These are phyloP conservation scores for Aureobasidium pullulans DNA, from an alignment of 2,329 filamentous ascomycete genomes.

Conservation along the genomic window DNA sequence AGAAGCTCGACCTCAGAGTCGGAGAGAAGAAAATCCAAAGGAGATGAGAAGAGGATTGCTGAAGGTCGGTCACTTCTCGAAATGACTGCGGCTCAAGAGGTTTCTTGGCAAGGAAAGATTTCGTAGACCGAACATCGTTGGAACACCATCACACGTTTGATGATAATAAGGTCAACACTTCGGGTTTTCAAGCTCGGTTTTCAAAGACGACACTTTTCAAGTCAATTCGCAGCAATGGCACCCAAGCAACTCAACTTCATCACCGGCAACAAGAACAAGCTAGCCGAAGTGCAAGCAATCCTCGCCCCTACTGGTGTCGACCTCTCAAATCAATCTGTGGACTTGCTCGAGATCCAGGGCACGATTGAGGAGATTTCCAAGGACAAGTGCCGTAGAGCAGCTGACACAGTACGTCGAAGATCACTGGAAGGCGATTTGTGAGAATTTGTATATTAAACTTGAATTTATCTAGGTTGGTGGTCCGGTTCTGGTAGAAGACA, in stretches of 20 bases:
- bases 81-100: neutral
- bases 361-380: conserved; percentile 83
- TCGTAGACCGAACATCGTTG: neutral
- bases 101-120: conserved; percentile 7
- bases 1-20: neutral
- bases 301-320: conserved; percentile 59
- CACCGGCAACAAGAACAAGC: conserved; percentile 91
- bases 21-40: neutral
- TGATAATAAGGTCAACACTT: neutral
- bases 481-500: conserved; percentile 92
- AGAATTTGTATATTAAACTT: neutral
- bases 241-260: conserved; percentile 74
- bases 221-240: conserved; percentile 26
- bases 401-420: conserved; percentile 54
- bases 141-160: neutral
- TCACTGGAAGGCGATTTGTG: neutral
- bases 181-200: neutral
- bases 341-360: conserved; percentile 86
- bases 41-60: neutral
- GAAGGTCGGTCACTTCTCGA: neutral
- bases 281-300: conserved; percentile 82
- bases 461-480: conserved; percentile 59
- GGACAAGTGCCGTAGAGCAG: conserved; percentile 80
- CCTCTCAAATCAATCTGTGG: conserved; percentile 65
- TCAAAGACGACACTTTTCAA: neutral